Conservation (phyloP, 306 rosid species). For the Gillenia trifoliata region DNA sequence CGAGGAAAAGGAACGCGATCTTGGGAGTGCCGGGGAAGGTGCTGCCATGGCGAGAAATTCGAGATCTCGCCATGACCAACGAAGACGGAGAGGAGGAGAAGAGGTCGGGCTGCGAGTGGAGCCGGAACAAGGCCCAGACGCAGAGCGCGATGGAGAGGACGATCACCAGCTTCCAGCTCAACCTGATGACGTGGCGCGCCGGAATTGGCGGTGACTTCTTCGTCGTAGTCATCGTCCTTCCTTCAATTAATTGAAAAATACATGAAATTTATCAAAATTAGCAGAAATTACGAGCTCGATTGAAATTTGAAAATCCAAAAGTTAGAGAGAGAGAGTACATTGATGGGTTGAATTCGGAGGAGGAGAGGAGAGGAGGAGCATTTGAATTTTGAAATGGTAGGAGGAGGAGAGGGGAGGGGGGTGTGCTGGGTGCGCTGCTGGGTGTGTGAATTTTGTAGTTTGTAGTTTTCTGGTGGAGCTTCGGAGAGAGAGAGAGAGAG, state of each 20-base stretch:
- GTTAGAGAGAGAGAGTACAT: not conserved
- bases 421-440: not conserved
- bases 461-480: not conserved
- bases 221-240: constrained; percentile 29
- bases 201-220: constrained; percentile 31
- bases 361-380: not conserved
- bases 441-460: not conserved
- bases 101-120: constrained; percentile 39
- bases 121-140: constrained; percentile 46
- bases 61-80: constrained; percentile 26
- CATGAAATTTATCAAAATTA: not conserved
- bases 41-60: constrained; percentile 20
- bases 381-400: not conserved
- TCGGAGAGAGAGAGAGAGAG: not conserved
- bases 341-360: not conserved
- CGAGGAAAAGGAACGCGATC: constrained; percentile 84
- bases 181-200: constrained; percentile 47
- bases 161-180: constrained; percentile 47
- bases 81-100: constrained; percentile 9
- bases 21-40: constrained; percentile 55
- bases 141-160: constrained; percentile 47
- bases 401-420: not conserved
- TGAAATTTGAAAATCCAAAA: not conserved
- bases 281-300: not conserved
- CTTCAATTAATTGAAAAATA: not conserved